Evolutionary conservation across 495 filamentous ascomycete genomes (phyloP), one percentile per base, ranked within the genome.

Genomic region (Polyplosphaeria fusca): DNA sequence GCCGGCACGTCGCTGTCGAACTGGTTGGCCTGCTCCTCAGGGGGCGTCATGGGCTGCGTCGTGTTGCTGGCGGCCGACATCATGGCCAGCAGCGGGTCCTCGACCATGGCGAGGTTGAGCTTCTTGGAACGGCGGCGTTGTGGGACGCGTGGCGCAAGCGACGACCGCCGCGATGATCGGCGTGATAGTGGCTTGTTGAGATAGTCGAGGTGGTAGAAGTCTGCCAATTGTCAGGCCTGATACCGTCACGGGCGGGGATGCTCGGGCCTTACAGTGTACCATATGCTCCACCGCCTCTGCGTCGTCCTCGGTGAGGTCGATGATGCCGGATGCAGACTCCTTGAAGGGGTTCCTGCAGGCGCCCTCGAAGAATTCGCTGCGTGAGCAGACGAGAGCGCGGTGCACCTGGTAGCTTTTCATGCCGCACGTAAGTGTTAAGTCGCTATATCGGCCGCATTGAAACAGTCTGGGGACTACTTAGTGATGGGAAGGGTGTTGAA

Each of bases 161-260:
- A 56, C 5, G 57, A 57, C 14, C 57, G 57, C 20, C 47, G 52
- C 5, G 62, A 65, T 4, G 52, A 30, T 19, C 52, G 57, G 47
- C 58, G 56, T 18, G 62, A 55, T 25, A 63, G 47, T 11, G 59
- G 48, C 24, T 62, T 55, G 45, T 24, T 58, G 7, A 71, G 51
- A 54, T 75, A 75, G 52, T 75, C 70, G n/a, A 72, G 67, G 53
- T 75, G 68, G 63, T 75, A 75, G 58, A 75, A 71, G 64, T 73
- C 68, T 73, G 47, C 23, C 9, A 16, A 20, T 5, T 5, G 53
- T 63, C 35, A 66, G 55, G 24, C 14, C 24, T 12, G 19, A 9
- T 20, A 19, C 27, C 5, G 19, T 7, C 43, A 53, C 30, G 24
- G 30, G 7, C 39, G 41, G 43, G 18, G 14, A 42, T 22, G 12